Conservation (phyloP, 176 grass and related monocot species). For the Lolium multiflorum region DNA sequence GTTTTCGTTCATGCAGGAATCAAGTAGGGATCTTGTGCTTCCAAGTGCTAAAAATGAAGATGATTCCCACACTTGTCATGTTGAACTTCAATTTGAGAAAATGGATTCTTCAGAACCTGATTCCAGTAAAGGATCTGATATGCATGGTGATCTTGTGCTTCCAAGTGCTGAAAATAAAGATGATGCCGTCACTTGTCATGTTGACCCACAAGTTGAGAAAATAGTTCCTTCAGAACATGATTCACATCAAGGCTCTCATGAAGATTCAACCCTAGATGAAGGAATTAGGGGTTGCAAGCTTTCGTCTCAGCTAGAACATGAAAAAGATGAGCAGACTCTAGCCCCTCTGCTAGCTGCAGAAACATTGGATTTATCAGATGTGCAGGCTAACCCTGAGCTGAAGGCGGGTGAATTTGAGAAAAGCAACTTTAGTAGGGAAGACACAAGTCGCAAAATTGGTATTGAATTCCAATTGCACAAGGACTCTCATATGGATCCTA, state of each 20-base stretch:
- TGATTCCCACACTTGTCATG: slow-evolving; percentile 7
- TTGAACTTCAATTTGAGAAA: neutral
- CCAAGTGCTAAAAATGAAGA: neutral
- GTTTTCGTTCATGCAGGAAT: slow-evolving; percentile 6
- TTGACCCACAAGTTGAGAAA: neutral
- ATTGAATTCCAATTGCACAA: neutral
- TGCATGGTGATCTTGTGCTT: neutral
- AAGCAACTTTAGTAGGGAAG: neutral
- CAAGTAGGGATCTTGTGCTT: neutral
- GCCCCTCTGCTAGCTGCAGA: neutral
- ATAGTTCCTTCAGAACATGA: slow-evolving; percentile 28
- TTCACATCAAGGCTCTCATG: slow-evolving; percentile 15
- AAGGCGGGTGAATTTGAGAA: neutral
- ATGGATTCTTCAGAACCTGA: slow-evolving; percentile 20
- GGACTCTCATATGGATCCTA: slow-evolving; percentile 1
- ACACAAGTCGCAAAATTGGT: neutral
- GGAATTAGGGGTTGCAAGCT: too few species aligned
- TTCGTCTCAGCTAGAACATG: slow-evolving; percentile 5
- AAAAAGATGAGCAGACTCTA: neutral
- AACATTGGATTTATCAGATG: neutral
- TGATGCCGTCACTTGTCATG: neutral
- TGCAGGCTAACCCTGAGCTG: neutral
- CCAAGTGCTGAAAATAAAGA: neutral
- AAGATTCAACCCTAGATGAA: slow-evolving; percentile 7
- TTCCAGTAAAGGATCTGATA: neutral